Evolutionary conservation across 208 protist species (phyloP).

Genomic region (Tritrichomonas musculus): DNA sequence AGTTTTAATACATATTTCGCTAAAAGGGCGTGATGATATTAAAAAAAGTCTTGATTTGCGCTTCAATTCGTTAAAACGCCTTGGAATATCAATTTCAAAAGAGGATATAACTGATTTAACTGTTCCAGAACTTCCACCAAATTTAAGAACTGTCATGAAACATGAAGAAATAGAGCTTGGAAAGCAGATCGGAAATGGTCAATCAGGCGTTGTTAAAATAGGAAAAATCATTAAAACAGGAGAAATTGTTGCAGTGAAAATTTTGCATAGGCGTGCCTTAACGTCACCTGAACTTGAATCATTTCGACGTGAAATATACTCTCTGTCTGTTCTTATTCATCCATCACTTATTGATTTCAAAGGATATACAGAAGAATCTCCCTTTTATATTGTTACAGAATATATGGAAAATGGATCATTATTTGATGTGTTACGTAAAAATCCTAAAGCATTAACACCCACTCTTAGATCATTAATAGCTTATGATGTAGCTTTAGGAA

Average conservation of each 20-base stretch:
- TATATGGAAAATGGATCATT: slow-evolving; percentile 16
- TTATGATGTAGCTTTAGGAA: background rate
- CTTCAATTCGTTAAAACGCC: background rate
- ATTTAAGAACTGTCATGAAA: background rate
- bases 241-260: background rate
- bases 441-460: background rate
- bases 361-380: background rate
- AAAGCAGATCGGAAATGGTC: background rate
- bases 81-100: background rate
- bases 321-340: background rate
- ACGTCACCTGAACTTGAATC: background rate
- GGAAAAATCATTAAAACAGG: background rate
- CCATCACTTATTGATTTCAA: background rate
- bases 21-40: background rate
- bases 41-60: background rate
- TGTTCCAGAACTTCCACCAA: background rate
- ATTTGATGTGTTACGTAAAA: background rate
- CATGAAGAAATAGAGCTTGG: background rate
- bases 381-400: background rate
- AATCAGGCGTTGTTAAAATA: background rate
- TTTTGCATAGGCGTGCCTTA: background rate
- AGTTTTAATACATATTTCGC: background rate
- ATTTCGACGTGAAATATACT: background rate
- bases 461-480: background rate
- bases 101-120: background rate